A percentile compares a stretch with the other conserved stretches of the same genome.
These are phyloP conservation scores for Nitzschia sp. DNA, from an alignment of 108 stramenopile genomes.

Conservation along the genomic window DNA sequence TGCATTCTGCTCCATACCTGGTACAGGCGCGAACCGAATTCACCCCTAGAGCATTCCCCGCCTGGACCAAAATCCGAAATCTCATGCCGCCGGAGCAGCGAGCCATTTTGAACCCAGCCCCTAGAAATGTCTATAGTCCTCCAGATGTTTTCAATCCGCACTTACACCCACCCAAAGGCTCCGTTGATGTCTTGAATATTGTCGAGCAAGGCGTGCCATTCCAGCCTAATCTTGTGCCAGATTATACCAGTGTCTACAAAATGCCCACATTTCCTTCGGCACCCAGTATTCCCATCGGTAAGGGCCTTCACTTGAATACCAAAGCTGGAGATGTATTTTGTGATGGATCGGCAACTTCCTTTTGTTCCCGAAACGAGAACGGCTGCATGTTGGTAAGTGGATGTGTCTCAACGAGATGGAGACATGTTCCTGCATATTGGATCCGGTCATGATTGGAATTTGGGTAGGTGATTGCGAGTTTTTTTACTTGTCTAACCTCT, in stretches of 20 bases:
- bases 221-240: slow-evolving; percentile 4
- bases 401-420: too few species aligned
- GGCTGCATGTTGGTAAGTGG: not conserved
- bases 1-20: not conserved
- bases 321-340: slow-evolving; percentile 54
- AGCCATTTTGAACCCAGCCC: slow-evolving; percentile 5
- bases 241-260: slow-evolving; percentile 18
- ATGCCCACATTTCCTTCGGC: slow-evolving; percentile 18
- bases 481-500: too few species aligned
- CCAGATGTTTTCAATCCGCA: slow-evolving; percentile 57
- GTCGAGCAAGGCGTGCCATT: slow-evolving; percentile 41
- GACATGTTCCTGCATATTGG: too few species aligned
- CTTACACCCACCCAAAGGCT: slow-evolving; percentile 52
- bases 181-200: slow-evolving; percentile 68
- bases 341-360: slow-evolving; percentile 62
- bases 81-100: slow-evolving; percentile 30
- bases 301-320: slow-evolving; percentile 17
- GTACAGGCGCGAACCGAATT: slow-evolving; percentile 53
- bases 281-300: slow-evolving; percentile 20
- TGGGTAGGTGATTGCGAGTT: too few species aligned
- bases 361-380: slow-evolving; percentile 42
- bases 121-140: slow-evolving; percentile 47
- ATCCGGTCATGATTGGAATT: too few species aligned
- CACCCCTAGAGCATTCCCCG: slow-evolving; percentile 71
- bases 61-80: slow-evolving; percentile 50